These are phyloP conservation scores for Primulina tabacum DNA, from an alignment of 257 asterid species.

Conservation along the genomic window DNA sequence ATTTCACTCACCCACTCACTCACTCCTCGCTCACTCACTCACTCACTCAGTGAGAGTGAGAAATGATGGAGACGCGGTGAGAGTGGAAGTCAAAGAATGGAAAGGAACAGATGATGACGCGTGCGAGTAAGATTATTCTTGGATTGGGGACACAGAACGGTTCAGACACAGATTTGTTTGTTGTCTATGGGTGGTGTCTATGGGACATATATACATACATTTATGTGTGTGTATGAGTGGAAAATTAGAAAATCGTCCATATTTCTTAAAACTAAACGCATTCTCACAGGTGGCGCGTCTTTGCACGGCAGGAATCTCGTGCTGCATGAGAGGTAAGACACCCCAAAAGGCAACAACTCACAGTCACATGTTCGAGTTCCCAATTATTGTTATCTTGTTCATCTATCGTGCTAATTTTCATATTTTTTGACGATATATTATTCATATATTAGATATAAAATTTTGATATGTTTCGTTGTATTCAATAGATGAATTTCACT, in stretches of 20 bases:
- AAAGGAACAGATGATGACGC: constrained; percentile 30
- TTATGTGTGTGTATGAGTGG: too few species aligned
- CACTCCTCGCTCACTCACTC: background rate
- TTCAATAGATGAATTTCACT: too few species aligned
- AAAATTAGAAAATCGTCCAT: background rate
- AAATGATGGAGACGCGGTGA: constrained; percentile 7
- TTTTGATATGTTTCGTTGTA: too few species aligned
- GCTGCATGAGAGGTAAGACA: background rate
- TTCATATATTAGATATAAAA: too few species aligned
- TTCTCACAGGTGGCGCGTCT: background rate
- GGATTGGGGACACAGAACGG: constrained; percentile 26
- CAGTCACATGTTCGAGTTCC: too few species aligned
- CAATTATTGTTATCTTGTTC: too few species aligned
- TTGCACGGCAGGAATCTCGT: background rate
- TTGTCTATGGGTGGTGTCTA: constrained; percentile 10
- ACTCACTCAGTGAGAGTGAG: constrained; percentile 15
- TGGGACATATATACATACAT: too few species aligned
- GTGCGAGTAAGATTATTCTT: constrained; percentile 22
- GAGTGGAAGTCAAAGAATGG: background rate
- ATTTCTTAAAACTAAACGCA: too few species aligned
- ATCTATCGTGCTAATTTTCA: too few species aligned
- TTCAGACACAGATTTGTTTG: constrained; percentile 34
- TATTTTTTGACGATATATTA: too few species aligned
- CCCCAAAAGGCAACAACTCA: background rate
- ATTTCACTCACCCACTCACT: constrained; percentile 25